Evolutionary conservation across 148 eudicot species (phyloP), one percentile per base, ranked within the genome.

Genomic region (Camellia granthamiana): DNA sequence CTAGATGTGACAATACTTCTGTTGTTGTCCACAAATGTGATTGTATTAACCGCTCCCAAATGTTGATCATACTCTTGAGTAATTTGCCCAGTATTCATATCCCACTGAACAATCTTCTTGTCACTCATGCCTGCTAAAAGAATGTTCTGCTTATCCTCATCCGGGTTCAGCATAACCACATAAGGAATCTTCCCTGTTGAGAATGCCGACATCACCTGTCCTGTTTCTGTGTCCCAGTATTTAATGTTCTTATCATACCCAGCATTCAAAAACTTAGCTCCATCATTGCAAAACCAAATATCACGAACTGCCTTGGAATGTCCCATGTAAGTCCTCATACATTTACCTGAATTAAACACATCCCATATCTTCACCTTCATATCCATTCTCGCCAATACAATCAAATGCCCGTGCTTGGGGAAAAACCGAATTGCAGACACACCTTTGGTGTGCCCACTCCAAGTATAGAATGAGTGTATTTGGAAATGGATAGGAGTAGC

Each of bases 11-110:
- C 97, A 87, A 95, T 93, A 79, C 97, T 87, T 79, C 99, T 87
- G 81, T 95, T 95, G 79, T 95, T 88, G 73, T 95, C 99, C 18
- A 95, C 98, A 86, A 95, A 95, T 2, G 98, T 95, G 43, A 95
- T 95, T 0, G 98, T 95, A 84, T 95, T 95, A 60, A 95, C 99
- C 2, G 98, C 97, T 51, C 99, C 97, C 77, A 95, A 85, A 90
- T 93, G 99, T 81, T 95, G 99, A 85, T 95, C 99, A 84, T 95
- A 95, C 87, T 93, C 99, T 82, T 95, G 99, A 11, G 99, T 95
- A 64, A 95, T 95, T 81, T 92, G 89, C 10, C 97, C 97, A 6
- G 82, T 81, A 79, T 92, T 93, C 84, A 95, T 90, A 84, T 95
- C 98, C 98, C 98, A 95, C 67, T 95, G 98, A 59, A 95, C 98